Conservation (phyloP, 2,329 filamentous ascomycete species). For the Cadophora gregata region DNA sequence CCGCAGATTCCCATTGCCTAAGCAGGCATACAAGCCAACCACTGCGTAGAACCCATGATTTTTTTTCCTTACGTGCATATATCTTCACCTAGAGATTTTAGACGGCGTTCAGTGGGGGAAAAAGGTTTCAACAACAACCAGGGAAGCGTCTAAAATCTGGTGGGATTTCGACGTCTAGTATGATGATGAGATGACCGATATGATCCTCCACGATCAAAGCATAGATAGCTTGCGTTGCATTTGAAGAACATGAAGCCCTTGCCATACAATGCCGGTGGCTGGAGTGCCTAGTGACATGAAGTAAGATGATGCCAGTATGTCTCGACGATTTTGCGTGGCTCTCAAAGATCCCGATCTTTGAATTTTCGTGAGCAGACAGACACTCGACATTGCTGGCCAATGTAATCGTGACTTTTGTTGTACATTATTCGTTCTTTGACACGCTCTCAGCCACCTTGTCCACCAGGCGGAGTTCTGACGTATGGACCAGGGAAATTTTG, state of each 20-base stretch:
- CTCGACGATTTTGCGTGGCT: background rate
- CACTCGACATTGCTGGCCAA: slow-evolving; percentile 5
- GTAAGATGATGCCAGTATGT: slow-evolving; percentile 9
- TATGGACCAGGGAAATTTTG: slow-evolving; percentile 42
- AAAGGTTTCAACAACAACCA: slow-evolving; percentile 61
- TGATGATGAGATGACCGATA: slow-evolving; percentile 39
- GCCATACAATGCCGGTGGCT: slow-evolving; percentile 4
- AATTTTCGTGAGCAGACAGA: background rate
- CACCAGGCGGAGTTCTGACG: slow-evolving; percentile 53
- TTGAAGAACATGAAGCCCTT: slow-evolving; percentile 32
- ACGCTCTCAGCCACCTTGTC: slow-evolving; percentile 49
- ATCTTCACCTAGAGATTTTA: slow-evolving; percentile 42
- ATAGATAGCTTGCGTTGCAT: slow-evolving; percentile 39
- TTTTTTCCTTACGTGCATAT: slow-evolving; percentile 45
- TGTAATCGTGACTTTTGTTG: slow-evolving; percentile 16
- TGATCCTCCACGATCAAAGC: slow-evolving; percentile 47
- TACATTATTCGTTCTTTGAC: slow-evolving; percentile 13
- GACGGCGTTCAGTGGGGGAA: slow-evolving; percentile 52
- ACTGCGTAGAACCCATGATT: slow-evolving; percentile 34
- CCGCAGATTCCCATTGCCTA: slow-evolving; percentile 78
- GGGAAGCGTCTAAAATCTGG: slow-evolving; percentile 44
- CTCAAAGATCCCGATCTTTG: slow-evolving; percentile 5
- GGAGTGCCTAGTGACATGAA: background rate
- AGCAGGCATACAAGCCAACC: slow-evolving; percentile 71
- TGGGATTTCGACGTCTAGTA: slow-evolving; percentile 37